These are phyloP conservation scores for Oenanthe sinensis DNA, from an alignment of 129 eudicot genomes.

Conservation along the genomic window DNA sequence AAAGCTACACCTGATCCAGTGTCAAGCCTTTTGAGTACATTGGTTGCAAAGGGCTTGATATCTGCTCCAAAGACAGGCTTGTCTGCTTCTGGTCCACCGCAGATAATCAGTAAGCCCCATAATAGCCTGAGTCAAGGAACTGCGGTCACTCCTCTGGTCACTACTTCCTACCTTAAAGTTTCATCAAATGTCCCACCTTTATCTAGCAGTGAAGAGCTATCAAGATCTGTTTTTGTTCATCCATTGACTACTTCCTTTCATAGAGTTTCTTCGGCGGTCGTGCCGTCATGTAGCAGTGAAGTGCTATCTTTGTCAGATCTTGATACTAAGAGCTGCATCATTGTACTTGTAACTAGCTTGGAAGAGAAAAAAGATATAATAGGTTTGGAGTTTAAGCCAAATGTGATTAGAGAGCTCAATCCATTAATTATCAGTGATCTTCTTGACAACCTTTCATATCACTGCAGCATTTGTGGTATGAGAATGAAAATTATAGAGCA, in stretches of 20 bases:
- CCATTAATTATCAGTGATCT: constrained; percentile 54
- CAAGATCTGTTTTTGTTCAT: constrained; percentile 23
- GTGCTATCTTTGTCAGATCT: constrained; percentile 23
- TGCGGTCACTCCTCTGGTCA: constrained; percentile 17
- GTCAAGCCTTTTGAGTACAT: constrained; percentile 65
- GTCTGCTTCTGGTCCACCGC: constrained; percentile 12
- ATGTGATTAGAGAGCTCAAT: constrained; percentile 57
- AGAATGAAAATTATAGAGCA: constrained; percentile 48
- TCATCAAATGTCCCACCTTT: constrained; percentile 14
- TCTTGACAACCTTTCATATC: constrained; percentile 57
- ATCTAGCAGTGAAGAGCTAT: constrained; percentile 25
- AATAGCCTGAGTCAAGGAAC: constrained; percentile 22
- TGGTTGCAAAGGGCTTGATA: constrained; percentile 77
- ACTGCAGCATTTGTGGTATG: constrained; percentile 65
- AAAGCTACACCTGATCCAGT: constrained; percentile 36
- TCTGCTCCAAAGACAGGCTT: constrained; percentile 50
- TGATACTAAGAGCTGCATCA: constrained; percentile 15
- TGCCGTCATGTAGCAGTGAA: constrained; percentile 19
- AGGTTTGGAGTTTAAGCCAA: constrained; percentile 78
- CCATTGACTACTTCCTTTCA: constrained; percentile 21
- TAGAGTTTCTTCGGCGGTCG: constrained; percentile 13
- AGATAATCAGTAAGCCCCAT: constrained; percentile 12
- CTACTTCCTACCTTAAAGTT: constrained; percentile 25
- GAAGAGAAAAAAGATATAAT: constrained; percentile 41
- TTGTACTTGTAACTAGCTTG: constrained; percentile 19